Evolutionary conservation across 176 grass and related monocot genomes (phyloP), one percentile per base, ranked within the genome.

Genomic region (Ensete ventricosum): DNA sequence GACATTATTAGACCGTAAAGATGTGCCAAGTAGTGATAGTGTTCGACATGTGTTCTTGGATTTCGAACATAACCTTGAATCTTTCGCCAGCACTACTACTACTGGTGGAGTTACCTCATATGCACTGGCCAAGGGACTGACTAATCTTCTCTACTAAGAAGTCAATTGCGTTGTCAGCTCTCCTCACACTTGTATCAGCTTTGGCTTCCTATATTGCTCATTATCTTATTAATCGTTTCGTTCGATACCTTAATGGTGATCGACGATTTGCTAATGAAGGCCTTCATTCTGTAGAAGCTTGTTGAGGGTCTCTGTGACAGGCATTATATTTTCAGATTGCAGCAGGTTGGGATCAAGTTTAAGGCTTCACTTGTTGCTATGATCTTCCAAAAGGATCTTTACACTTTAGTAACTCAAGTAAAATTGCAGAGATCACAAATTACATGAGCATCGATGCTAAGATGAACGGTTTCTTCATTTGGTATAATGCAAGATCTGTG

Each of bases 31-130:
- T 2, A 16, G 10, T 22, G 74, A 76, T 16, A 57, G 9, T 64
- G 74, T 76, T 24, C 13, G 2, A 14, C 0, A 8, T 19, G 43
- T 76, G 1, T 64, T 76, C 29, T 48, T 58, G 0, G 52, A 8
- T 50, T 64, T 76, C 48, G 24, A 52, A 52, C 25, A n/a, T 14
- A 76, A 51, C 16, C 74, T 76, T 52, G n/a, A 65, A 25, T 21
- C 59, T 8, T 64, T 52, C 12, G 9, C 57, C 16, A 24, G 17
- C 22, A 9, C 19, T 25, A 25, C 12, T 64, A 1, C 34, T 76
- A 19, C 11, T 25, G 11, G 6, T 52, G 17, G 1, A 52, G 13
- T 53, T 9, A 76, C 74, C 20, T 64, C 74, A 1, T 64, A 8
- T 17, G 10, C 14, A 51, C 52, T 76, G 13, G 74, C 59, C 9